Evolutionary conservation across 768 basidiomycete species (phyloP), one percentile per base, ranked within the genome.

Genomic region (Leccinum imitatum): DNA sequence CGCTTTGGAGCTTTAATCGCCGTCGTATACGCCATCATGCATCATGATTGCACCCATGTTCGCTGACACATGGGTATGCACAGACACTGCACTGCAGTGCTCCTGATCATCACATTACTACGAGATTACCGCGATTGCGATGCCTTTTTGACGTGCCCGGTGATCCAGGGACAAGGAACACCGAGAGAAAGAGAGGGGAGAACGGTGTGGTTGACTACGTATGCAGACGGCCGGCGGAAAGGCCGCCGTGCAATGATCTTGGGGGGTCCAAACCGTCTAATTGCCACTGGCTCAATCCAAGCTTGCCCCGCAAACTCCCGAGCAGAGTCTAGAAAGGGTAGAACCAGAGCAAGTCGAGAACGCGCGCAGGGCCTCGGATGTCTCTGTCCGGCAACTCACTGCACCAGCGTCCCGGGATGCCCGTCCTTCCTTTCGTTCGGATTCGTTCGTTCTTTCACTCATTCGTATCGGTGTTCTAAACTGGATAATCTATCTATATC

Each of bases 41-140:
- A 10, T n/a, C 41, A 44, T 44, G 41, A 44, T 44, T 41, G n/a
- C 27, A 27, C 1, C 33, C 5, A 35, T 13, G 33, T 41, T 41
- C 17, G 39, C 39, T 41, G 39, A n/a, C 39, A n/a, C 17, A 41
- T 9, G 30, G 25, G 39, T 41, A 41, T 13, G 15, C 37, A 41
- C 8, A 41, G 39, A 41, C 17, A 41, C 41, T 41, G 17, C 41
- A 41, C 41, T 41, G 41, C 41, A 9, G n/a, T 44, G 41, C 41
- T 44, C 41, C n/a, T 19, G 41, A 44, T 19, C 41, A 63, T 59
- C 58, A 35, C 41, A 61, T 59, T 56, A 56, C 50, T 56, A 56
- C 50, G 62, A 68, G 63, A 50, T 0, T 13, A 57, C 54, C 51
- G 39, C 63, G 52, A 39, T 54, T 54, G 39, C 61, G 52, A 39